phyloP scores from a whole-genome alignment of 176 grass and related monocot species.

The Musa schizocarpa region DNA sequence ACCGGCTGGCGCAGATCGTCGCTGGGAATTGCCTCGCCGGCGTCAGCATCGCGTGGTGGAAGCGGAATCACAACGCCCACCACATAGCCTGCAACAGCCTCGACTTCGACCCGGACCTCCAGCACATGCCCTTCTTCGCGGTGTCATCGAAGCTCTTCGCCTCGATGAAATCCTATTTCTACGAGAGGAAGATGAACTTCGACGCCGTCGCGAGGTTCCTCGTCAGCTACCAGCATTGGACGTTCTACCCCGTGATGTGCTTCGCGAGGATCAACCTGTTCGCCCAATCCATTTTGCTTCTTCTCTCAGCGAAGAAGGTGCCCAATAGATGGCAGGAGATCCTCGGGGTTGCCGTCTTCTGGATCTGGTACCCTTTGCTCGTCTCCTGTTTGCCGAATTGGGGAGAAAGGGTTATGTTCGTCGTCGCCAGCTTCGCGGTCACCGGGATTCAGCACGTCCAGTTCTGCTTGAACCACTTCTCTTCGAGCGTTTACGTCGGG shows the following conservation, averaged over 20 bases:
- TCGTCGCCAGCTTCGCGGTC: slow-evolving; percentile 53
- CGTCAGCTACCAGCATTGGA: slow-evolving; percentile 93
- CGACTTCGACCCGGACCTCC: slow-evolving; percentile 84
- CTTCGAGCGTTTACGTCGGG: slow-evolving; percentile 53
- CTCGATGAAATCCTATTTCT: slow-evolving; percentile 32
- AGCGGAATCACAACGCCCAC: slow-evolving; percentile 87
- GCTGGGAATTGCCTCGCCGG: slow-evolving; percentile 87
- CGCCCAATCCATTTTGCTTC: slow-evolving; percentile 43
- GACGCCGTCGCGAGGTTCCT: slow-evolving; percentile 20
- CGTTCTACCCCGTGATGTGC: slow-evolving; percentile 90
- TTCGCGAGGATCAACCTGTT: slow-evolving; percentile 78
- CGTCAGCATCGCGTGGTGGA: slow-evolving; percentile 95
- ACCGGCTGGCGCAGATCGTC: slow-evolving; percentile 55
- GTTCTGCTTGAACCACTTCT: slow-evolving; percentile 95
- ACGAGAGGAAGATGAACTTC: slow-evolving; percentile 24
- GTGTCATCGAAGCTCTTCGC: slow-evolving; percentile 37
- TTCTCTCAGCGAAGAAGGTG: slow-evolving; percentile 31
- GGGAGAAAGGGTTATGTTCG: slow-evolving; percentile 57
- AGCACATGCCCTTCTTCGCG: slow-evolving; percentile 94
- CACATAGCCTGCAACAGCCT: slow-evolving; percentile 95
- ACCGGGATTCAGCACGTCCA: slow-evolving; percentile 91
- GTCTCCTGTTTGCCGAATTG: slow-evolving; percentile 63
- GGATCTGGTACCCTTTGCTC: slow-evolving; percentile 77
- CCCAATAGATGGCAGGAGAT: slow-evolving; percentile 40
- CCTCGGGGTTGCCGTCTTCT: slow-evolving; percentile 47